Evolutionary conservation across 768 basidiomycete species (phyloP).

Genomic region (Macrolepiota dolichaula): DNA sequence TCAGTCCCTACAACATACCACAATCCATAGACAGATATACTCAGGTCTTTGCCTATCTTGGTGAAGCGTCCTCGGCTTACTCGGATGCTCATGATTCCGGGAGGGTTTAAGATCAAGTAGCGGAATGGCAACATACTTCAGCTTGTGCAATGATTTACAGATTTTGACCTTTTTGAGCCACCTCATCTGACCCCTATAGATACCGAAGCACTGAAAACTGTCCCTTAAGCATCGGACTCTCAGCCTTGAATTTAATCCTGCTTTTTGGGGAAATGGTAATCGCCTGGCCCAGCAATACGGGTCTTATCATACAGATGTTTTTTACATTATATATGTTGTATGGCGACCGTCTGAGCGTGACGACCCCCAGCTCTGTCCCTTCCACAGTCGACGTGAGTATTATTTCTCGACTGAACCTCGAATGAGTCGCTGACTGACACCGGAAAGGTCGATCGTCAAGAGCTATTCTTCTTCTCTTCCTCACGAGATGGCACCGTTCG

Average conservation of each 20-base stretch:
- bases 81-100: not conserved
- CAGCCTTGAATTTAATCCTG: constrained; percentile 1
- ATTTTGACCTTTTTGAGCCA: not conserved
- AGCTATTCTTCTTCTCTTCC: constrained; percentile 1
- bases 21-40: not conserved
- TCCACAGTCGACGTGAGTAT: constrained; percentile 16
- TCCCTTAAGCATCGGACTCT: not conserved
- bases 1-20: not conserved
- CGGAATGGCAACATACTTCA: not conserved
- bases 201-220: not conserved
- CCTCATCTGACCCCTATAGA: constrained; percentile 3
- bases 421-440: not conserved
- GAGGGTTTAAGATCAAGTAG: not conserved
- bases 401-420: not conserved
- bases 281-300: constrained; percentile 10
- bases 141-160: not conserved
- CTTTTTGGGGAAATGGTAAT: constrained; percentile 3
- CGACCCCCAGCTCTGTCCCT: constrained; percentile 10
- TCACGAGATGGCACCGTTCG: not conserved
- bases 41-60: not conserved
- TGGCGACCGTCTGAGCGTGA: not conserved
- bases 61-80: not conserved
- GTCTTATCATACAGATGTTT: not conserved
- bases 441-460: constrained; percentile 17
- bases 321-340: constrained; percentile 11